A percentile compares a stretch with the other conserved stretches of the same genome.
phyloP scores from a whole-genome alignment of 2,329 filamentous ascomycete species.

The Dryadomyces quercivorus region DNA sequence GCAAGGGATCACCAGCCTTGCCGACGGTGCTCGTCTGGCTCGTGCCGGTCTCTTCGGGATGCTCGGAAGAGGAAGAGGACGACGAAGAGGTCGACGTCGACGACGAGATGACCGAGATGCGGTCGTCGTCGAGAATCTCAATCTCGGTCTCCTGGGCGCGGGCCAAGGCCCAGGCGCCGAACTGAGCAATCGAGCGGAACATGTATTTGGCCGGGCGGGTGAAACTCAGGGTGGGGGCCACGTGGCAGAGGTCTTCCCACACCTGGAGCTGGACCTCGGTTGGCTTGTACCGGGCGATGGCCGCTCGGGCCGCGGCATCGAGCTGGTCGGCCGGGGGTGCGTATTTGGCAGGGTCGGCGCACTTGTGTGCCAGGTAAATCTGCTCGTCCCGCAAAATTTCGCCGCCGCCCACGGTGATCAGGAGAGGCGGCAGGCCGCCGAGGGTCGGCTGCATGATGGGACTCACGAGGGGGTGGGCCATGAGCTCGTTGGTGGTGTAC shows the following conservation, averaged over 20 bases:
- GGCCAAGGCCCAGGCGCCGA: conserved; percentile 84
- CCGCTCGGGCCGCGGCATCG: conserved; percentile 46
- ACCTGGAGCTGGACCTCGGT: conserved; percentile 91
- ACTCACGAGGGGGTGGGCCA: conserved; percentile 82
- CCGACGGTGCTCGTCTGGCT: conserved; percentile 37
- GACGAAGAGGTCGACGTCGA: conserved; percentile 21
- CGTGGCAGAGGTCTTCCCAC: conserved; percentile 92
- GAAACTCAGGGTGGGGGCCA: conserved; percentile 85
- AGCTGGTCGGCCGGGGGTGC: conserved; percentile 53
- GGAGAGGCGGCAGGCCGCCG: conserved; percentile 75
- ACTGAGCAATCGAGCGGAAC: conserved; percentile 86
- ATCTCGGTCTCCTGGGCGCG: conserved; percentile 67
- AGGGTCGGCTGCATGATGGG: conserved; percentile 79
- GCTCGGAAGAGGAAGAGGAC: too few relatives aligned
- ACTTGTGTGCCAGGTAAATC: conserved; percentile 90
- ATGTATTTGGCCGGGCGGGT: conserved; percentile 94
- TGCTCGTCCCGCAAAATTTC: conserved; percentile 90
- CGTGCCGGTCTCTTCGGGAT: too few relatives aligned
- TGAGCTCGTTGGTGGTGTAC: conserved; percentile 70
- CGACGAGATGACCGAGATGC: conserved; percentile 59
- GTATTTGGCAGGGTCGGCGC: conserved; percentile 70
- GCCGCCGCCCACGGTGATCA: conserved; percentile 78
- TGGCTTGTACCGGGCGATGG: conserved; percentile 57
- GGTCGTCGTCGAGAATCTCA: conserved; percentile 69
- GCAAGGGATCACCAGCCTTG: conserved; percentile 75